phyloP scores from a whole-genome alignment of 768 basidiomycete species.

The Lactifluus pinguis region DNA sequence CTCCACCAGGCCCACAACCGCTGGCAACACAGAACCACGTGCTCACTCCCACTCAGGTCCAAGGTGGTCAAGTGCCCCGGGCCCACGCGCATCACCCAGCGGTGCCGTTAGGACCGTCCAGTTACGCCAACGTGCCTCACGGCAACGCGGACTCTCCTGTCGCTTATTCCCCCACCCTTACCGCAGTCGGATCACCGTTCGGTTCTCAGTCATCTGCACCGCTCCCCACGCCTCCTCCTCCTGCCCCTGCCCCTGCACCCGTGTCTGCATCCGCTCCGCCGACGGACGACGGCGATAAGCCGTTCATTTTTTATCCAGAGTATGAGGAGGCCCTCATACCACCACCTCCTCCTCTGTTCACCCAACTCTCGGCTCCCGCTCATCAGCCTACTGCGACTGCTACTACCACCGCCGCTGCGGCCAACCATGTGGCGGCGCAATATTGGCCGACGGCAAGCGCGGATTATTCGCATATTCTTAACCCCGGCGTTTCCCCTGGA shows the following conservation, averaged over 20 bases:
- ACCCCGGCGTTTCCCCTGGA: conserved; percentile 12
- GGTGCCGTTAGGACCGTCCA: not conserved
- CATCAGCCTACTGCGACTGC: not conserved
- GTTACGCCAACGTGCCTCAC: conserved; percentile 7
- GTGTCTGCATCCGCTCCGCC: not conserved
- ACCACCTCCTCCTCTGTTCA: not conserved
- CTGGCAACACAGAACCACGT: not conserved
- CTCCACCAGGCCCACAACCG: not conserved
- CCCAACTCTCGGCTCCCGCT: conserved; percentile 1
- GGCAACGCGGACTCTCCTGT: conserved; percentile 5
- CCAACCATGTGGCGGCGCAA: conserved; percentile 6
- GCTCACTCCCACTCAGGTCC: not conserved
- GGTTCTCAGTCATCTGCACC: not conserved
- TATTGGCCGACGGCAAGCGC: conserved; percentile 4
- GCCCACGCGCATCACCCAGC: not conserved
- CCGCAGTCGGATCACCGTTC: not conserved
- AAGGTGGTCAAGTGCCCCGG: not conserved
- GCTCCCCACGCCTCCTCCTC: not conserved
- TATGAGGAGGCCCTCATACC: conserved; percentile 13
- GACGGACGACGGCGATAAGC: conserved; percentile 18
- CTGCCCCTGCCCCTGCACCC: not conserved
- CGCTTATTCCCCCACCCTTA: not conserved
- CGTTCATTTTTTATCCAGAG: conserved; percentile 20
- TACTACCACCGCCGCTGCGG: too few relatives aligned
- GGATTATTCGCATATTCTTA: conserved; percentile 15